Percentiles rank a stretch among this genome's conserved stretches.
These are phyloP conservation scores for Hymenotorrendiella dingleyae DNA, from an alignment of 2,329 filamentous ascomycete genomes.

Conservation along the genomic window DNA sequence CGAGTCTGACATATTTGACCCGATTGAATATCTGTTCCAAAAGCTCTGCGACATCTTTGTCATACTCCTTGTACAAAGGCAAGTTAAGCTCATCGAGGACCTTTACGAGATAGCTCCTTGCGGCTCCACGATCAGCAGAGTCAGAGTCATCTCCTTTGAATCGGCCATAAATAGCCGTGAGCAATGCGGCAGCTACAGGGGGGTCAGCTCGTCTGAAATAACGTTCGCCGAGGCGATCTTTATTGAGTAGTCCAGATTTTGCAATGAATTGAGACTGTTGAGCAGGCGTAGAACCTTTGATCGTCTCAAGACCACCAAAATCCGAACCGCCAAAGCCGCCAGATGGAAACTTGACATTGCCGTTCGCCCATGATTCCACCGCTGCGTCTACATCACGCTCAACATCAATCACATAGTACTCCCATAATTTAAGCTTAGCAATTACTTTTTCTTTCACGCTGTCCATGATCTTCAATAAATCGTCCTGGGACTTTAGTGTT, in stretches of 20 bases:
- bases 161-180: constrained; percentile 63
- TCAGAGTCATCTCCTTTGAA: constrained; percentile 48
- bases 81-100: constrained; percentile 83
- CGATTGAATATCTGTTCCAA: constrained; percentile 89
- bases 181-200: constrained; percentile 60
- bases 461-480: constrained; percentile 76
- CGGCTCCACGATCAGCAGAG: constrained; percentile 44
- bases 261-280: constrained; percentile 51
- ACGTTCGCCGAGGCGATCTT: constrained; percentile 71
- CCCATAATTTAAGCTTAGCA: constrained; percentile 75
- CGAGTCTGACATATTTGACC: constrained; percentile 90
- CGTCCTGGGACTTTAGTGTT: constrained; percentile 61
- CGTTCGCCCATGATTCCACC: constrained; percentile 64
- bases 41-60: constrained; percentile 74
- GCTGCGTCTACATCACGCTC: constrained; percentile 64
- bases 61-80: constrained; percentile 86
- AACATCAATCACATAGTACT: constrained; percentile 84
- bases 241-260: constrained; percentile 63
- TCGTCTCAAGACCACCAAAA: constrained; percentile 44
- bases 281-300: constrained; percentile 49
- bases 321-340: constrained; percentile 42
- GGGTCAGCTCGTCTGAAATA: constrained; percentile 69
- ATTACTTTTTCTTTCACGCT: constrained; percentile 78
- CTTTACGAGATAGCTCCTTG: constrained; percentile 49
- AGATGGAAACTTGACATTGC: constrained; percentile 49